phyloP scores from a whole-genome alignment of 169 alveolate genomes.

The Plasmodium gaboni region DNA sequence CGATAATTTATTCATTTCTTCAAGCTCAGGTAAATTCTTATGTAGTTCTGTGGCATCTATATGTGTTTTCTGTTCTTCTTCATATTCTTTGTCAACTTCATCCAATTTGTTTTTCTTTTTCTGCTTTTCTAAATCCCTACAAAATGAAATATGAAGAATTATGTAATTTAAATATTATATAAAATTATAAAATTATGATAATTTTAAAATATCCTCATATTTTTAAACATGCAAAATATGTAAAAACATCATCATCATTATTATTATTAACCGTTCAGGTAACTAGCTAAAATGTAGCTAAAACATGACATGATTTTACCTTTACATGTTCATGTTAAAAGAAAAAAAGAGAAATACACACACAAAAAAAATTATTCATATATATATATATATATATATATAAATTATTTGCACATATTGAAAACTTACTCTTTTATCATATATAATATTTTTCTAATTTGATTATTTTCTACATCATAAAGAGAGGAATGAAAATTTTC shows the following conservation, averaged over 20 bases:
- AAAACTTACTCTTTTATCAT: constrained; percentile 68
- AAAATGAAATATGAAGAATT: constrained; percentile 2
- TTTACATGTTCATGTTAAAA: constrained; percentile 17
- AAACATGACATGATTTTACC: neutral
- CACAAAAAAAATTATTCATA: constrained; percentile 1
- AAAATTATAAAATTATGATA: too few species aligned
- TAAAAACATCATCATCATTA: too few species aligned
- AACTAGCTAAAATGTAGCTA: too few species aligned
- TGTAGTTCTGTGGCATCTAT: constrained; percentile 56
- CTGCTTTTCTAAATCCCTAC: constrained; percentile 73
- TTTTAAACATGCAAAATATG: too few species aligned
- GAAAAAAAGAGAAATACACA: neutral
- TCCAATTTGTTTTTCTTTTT: constrained; percentile 67
- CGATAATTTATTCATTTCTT: constrained; percentile 65
- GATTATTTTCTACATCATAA: constrained; percentile 68
- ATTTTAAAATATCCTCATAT: too few species aligned
- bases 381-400: neutral
- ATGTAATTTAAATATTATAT: neutral
- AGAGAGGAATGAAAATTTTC: constrained; percentile 23
- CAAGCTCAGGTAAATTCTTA: constrained; percentile 61
- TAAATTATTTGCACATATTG: too few species aligned
- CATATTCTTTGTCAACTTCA: constrained; percentile 72
- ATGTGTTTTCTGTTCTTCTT: constrained; percentile 64
- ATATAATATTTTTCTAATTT: constrained; percentile 45
- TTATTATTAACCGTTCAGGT: too few species aligned